Conservation (phyloP, 805 yeast genomes). For the Pichia kluyveri region DNA sequence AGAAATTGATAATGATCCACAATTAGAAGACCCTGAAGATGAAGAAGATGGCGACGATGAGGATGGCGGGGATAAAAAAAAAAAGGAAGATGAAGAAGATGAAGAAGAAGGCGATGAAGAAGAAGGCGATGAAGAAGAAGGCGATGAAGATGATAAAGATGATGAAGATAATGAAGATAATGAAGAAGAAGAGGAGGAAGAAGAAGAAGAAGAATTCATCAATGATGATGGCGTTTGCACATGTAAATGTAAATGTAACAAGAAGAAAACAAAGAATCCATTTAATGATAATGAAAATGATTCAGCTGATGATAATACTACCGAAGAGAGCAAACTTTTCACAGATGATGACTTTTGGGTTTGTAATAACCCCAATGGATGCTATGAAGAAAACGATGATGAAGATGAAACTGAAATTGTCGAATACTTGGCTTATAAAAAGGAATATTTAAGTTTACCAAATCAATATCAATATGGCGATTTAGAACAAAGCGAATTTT, state of each 20-base stretch:
- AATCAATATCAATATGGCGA: background rate
- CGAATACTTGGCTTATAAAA: background rate
- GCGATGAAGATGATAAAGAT: background rate
- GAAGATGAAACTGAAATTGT: background rate
- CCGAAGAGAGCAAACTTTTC: background rate
- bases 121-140: background rate
- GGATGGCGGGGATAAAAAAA: background rate
- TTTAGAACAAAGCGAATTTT: slow-evolving; percentile 1
- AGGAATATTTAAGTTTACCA: background rate
- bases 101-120: background rate
- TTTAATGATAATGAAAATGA: no score
- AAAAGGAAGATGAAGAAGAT: background rate
- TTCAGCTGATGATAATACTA: no score
- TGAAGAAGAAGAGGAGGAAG: slow-evolving; percentile 1
- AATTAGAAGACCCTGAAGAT: background rate
- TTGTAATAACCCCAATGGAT: background rate
- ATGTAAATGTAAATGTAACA: background rate
- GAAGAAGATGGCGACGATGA: background rate
- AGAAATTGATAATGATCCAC: background rate
- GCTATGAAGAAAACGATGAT: background rate
- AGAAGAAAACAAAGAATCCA: background rate
- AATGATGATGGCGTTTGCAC: background rate
- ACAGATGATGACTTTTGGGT: background rate
- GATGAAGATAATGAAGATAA: background rate
- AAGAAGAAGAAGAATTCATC: background rate